A percentile compares a stretch with the other conserved stretches of the same genome.
These are phyloP conservation scores for Colletotrichum falcatum DNA, from an alignment of 2,329 filamentous ascomycete genomes.

Conservation along the genomic window DNA sequence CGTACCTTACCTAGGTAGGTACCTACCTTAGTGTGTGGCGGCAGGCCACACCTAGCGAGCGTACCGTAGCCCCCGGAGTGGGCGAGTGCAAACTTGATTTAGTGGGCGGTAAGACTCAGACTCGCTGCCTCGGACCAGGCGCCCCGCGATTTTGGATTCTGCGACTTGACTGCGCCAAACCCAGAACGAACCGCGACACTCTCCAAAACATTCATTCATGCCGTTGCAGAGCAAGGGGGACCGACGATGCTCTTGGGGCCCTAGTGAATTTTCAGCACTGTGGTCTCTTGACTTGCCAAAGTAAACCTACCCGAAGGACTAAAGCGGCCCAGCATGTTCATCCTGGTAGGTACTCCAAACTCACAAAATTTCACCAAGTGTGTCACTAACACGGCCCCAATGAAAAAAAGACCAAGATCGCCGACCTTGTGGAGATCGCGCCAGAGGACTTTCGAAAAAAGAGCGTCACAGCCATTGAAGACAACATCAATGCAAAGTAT, in stretches of 20 bases:
- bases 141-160: constrained; percentile 35
- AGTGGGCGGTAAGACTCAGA: constrained; percentile 30
- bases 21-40: neutral
- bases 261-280: neutral
- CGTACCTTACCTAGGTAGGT: no score
- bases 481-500: constrained; percentile 98
- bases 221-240: constrained; percentile 1
- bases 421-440: constrained; percentile 92
- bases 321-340: constrained; percentile 57
- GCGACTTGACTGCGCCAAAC: constrained; percentile 11
- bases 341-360: constrained; percentile 55
- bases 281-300: neutral
- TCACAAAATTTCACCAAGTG: constrained; percentile 1
- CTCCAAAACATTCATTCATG: constrained; percentile 1
- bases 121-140: constrained; percentile 3
- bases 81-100: neutral
- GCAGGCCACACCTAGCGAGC: neutral
- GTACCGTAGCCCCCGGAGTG: neutral
- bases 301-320: neutral
- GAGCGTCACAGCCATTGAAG: constrained; percentile 87
- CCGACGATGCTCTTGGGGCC: constrained; percentile 5
- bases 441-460: constrained; percentile 89
- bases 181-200: constrained; percentile 1
- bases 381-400: constrained; percentile 39
- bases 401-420: constrained; percentile 80